Evolutionary conservation across 805 yeast species (phyloP).

Genomic region (Jamesozyma spencerorum): DNA sequence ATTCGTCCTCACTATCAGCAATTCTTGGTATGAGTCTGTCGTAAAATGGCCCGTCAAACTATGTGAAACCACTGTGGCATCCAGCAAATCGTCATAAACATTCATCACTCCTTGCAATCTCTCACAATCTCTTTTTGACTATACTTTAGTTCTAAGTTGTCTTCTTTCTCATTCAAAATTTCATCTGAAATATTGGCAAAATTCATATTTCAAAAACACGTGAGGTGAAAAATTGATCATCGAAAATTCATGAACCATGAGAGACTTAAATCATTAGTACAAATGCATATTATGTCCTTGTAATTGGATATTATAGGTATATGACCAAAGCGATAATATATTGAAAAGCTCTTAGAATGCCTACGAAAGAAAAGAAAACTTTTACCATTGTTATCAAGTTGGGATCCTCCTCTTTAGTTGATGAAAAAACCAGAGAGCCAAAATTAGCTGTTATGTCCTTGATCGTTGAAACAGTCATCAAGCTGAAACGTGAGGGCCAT

Average conservation of each 20-base stretch:
- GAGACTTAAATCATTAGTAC: too few species aligned
- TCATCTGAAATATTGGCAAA: too few species aligned
- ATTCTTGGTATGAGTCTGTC: slow-evolving; percentile 33
- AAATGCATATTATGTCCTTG: too few species aligned
- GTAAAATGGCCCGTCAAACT: slow-evolving; percentile 47
- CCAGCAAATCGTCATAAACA: slow-evolving; percentile 65
- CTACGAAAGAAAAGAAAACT: slow-evolving; percentile 10
- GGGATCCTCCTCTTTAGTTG: slow-evolving; percentile 89
- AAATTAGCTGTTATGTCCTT: slow-evolving; percentile 83
- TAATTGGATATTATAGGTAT: too few species aligned
- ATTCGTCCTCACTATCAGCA: slow-evolving; percentile 64
- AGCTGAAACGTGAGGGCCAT: slow-evolving; percentile 74
- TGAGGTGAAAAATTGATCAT: too few species aligned
- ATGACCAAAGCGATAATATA: too few species aligned
- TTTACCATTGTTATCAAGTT: slow-evolving; percentile 49
- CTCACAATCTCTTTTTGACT: too few species aligned
- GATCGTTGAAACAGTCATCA: slow-evolving; percentile 86
- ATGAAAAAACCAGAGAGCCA: slow-evolving; percentile 82
- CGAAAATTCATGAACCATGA: too few species aligned
- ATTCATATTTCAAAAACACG: too few species aligned
- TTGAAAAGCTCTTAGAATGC: too few species aligned
- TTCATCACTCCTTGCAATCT: slow-evolving; percentile 42
- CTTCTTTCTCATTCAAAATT: too few species aligned
- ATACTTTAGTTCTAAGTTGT: too few species aligned
- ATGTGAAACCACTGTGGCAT: slow-evolving; percentile 65